Percentiles rank a stretch among this genome's conserved stretches.
Conservation (phyloP, 2,329 filamentous ascomycete species). For the Colletotrichum phormii region DNA sequence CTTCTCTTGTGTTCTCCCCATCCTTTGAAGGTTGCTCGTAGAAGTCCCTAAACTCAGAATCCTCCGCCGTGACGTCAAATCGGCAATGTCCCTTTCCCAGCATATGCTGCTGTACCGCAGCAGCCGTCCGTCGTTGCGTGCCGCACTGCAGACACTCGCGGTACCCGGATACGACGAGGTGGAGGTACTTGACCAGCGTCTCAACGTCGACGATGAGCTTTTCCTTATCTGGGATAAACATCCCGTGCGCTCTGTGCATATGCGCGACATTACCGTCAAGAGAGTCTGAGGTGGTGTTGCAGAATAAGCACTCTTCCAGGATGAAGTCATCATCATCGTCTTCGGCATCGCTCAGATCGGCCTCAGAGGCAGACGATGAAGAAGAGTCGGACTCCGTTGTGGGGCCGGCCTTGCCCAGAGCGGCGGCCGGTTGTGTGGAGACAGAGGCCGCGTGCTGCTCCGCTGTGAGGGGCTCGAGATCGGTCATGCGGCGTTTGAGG, state of each 20-base stretch:
- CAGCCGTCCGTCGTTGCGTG: slow-evolving; percentile 51
- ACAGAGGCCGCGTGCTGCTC: slow-evolving; percentile 6
- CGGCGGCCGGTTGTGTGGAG: background rate
- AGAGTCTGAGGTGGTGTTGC: slow-evolving; percentile 42
- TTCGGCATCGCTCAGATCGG: background rate
- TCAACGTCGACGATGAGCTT: slow-evolving; percentile 58
- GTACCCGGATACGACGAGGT: slow-evolving; percentile 60
- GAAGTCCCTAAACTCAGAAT: slow-evolving; percentile 54
- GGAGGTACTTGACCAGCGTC: slow-evolving; percentile 59
- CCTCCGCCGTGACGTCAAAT: slow-evolving; percentile 49
- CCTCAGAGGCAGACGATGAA: slow-evolving; percentile 13
- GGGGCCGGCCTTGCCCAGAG: background rate
- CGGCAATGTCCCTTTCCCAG: slow-evolving; percentile 59
- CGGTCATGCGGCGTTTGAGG: slow-evolving; percentile 33
- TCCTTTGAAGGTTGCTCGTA: slow-evolving; percentile 46
- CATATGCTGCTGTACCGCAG: slow-evolving; percentile 65
- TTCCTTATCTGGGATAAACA: slow-evolving; percentile 54
- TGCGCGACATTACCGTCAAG: slow-evolving; percentile 56
- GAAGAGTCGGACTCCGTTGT: background rate
- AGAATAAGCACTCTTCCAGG: slow-evolving; percentile 56
- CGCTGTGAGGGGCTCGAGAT: slow-evolving; percentile 13
- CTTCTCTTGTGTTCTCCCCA: background rate
- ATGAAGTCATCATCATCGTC: slow-evolving; percentile 38
- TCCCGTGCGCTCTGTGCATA: slow-evolving; percentile 61
- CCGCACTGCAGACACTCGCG: slow-evolving; percentile 64